Percentiles rank a stretch among this genome's conserved stretches.
These are phyloP conservation scores for Nakazawaea wyomingensis DNA, from an alignment of 805 yeast species.

Conservation along the genomic window DNA sequence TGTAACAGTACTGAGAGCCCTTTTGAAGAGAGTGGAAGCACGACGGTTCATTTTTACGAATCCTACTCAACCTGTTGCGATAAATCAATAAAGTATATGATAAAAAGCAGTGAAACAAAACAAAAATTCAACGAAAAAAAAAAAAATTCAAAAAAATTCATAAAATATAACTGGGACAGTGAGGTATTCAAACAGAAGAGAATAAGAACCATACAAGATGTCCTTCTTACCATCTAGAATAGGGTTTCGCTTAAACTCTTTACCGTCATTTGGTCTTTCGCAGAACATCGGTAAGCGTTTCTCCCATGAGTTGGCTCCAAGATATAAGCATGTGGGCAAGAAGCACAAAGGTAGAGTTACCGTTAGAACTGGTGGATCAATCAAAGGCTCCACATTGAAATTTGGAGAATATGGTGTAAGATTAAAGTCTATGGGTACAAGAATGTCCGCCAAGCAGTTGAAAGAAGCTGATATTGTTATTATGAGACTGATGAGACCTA, in stretches of 20 bases:
- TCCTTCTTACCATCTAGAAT: neutral
- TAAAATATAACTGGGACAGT: neutral
- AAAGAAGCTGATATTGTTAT: slow-evolving; percentile 87
- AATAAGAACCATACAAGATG: neutral
- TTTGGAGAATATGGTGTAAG: slow-evolving; percentile 86
- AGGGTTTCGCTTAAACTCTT: slow-evolving; percentile 3
- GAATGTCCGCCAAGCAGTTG: slow-evolving; percentile 82
- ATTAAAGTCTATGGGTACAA: slow-evolving; percentile 79
- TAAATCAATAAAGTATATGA: neutral
- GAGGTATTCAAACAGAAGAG: neutral
- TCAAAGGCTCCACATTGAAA: slow-evolving; percentile 76
- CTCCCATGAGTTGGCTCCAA: slow-evolving; percentile 73
- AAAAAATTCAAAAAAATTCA: neutral
- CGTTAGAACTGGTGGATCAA: slow-evolving; percentile 91
- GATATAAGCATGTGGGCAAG: slow-evolving; percentile 61
- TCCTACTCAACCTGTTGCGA: too few relatives aligned
- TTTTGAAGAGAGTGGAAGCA: neutral
- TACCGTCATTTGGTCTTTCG: slow-evolving; percentile 2
- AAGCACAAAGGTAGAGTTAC: slow-evolving; percentile 92
- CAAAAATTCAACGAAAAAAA: slow-evolving; percentile 1
- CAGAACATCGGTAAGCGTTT: slow-evolving; percentile 31
- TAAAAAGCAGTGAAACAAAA: neutral
- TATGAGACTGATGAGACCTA: slow-evolving; percentile 76
- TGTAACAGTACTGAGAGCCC: slow-evolving; percentile 24
- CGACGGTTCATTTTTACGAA: slow-evolving; percentile 2